phyloP scores from a whole-genome alignment of 176 grass and related monocot genomes.

The Triticum dicoccoides region DNA sequence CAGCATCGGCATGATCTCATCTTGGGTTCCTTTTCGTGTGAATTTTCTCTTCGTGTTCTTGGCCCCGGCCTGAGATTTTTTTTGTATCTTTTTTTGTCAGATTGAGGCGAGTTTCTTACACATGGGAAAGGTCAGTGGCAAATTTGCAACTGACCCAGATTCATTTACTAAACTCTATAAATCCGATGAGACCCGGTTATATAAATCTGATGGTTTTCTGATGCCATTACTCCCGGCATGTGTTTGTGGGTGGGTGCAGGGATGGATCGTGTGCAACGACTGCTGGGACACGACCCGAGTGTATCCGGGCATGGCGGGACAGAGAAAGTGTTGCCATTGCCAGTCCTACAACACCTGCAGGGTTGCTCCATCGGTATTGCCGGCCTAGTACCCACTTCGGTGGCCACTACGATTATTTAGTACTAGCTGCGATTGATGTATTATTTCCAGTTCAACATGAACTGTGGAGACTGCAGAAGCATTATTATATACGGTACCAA shows the following conservation, averaged over 20 bases:
- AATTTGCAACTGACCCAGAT: not conserved
- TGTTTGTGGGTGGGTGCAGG: conserved; percentile 30
- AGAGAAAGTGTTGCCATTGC: conserved; percentile 80
- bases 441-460: conserved; percentile 26
- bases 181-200: too few relatives aligned
- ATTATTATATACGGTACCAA: not conserved
- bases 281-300: conserved; percentile 81
- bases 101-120: conserved; percentile 52
- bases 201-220: not conserved
- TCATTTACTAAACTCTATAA: too few relatives aligned
- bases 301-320: conserved; percentile 52
- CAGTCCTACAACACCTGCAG: conserved; percentile 73
- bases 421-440: not conserved
- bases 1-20: not conserved
- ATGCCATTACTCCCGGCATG: not conserved
- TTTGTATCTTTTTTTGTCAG: conserved; percentile 14
- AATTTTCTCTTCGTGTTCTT: not conserved
- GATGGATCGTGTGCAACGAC: conserved; percentile 88
- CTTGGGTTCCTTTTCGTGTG: not conserved
- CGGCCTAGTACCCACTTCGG: not conserved
- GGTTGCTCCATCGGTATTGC: conserved; percentile 49
- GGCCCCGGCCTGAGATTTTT: not conserved
- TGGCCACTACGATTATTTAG: not conserved
- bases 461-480: not conserved
- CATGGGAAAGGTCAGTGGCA: conserved; percentile 46